Evolutionary conservation across 495 filamentous ascomycete species (phyloP).

Genomic region (Chaetomium cochliodes): DNA sequence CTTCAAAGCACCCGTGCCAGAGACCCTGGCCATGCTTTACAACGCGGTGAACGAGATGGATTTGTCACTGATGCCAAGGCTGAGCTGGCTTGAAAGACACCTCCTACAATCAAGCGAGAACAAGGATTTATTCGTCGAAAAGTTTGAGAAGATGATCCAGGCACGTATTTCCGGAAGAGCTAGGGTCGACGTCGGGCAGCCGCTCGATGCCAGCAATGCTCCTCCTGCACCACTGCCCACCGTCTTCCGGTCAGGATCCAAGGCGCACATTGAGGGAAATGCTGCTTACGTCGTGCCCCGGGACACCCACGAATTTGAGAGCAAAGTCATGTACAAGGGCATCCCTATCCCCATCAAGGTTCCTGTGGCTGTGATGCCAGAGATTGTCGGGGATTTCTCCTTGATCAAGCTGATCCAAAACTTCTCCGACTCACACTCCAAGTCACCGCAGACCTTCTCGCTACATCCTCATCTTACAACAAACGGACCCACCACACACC

Average conservation of each 20-base stretch:
- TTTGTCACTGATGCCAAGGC: conserved; percentile 84
- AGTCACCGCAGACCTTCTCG: conserved; percentile 80
- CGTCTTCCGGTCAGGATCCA: conserved; percentile 54
- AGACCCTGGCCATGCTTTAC: conserved; percentile 87
- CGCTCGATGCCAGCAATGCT: conserved; percentile 48
- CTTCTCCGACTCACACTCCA: conserved; percentile 77
- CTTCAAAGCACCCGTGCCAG: conserved; percentile 85
- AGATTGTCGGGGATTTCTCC: conserved; percentile 97
- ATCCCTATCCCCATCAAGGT: conserved; percentile 96
- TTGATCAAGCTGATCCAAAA: conserved; percentile 95
- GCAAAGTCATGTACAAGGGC: conserved; percentile 87
- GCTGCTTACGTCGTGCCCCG: conserved; percentile 67
- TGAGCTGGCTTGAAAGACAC: conserved; percentile 78
- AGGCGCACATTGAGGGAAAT: conserved; percentile 52
- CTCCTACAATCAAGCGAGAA: conserved; percentile 88
- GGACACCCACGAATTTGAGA: conserved; percentile 97
- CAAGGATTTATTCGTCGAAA: conserved; percentile 95
- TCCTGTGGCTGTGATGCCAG: conserved; percentile 85
- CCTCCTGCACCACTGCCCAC: conserved; percentile 45
- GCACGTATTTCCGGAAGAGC: conserved; percentile 55
- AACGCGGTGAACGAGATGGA: conserved; percentile 96
- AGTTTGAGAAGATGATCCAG: conserved; percentile 92
- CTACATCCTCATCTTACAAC: conserved; percentile 93
- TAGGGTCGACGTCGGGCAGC: conserved; percentile 41
- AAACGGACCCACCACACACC: conserved; percentile 74